phyloP scores from a whole-genome alignment of 768 basidiomycete species.

The Candolleomyces aberdarensis region DNA sequence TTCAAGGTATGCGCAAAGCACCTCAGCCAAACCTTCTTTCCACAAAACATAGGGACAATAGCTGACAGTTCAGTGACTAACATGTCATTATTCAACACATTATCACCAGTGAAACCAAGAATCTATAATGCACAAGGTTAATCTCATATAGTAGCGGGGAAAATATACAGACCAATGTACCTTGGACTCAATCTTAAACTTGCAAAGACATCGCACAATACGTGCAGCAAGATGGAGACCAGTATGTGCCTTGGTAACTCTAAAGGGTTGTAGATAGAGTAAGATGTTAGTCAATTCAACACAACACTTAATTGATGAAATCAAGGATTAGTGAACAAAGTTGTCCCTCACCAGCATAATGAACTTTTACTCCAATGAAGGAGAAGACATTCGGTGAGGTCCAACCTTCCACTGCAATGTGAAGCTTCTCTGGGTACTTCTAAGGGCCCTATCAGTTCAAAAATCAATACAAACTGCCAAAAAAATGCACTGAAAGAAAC shows the following conservation, averaged over 20 bases:
- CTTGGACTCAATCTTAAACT: constrained; percentile 26
- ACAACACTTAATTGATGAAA: constrained; percentile 16
- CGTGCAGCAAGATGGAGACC: constrained; percentile 22
- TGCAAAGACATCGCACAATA: constrained; percentile 18
- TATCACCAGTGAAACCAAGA: constrained; percentile 18
- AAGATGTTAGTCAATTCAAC: background rate
- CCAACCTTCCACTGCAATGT: background rate
- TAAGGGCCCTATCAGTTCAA: too few species aligned
- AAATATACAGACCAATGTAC: constrained; percentile 9
- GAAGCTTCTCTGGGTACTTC: background rate
- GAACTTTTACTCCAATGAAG: background rate
- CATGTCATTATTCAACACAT: constrained; percentile 23
- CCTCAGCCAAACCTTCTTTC: constrained; percentile 11
- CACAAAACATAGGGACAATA: constrained; percentile 16
- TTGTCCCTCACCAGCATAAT: background rate
- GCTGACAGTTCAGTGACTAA: constrained; percentile 14
- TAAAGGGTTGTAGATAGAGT: background rate
- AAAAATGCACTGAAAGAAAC: too few species aligned
- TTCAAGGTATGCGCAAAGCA: constrained; percentile 39
- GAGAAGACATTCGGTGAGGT: constrained; percentile 1
- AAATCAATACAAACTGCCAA: too few species aligned
- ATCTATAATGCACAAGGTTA: constrained; percentile 12
- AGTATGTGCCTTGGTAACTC: constrained; percentile 22
- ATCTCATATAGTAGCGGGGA: background rate
- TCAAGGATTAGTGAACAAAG: constrained; percentile 10